Percentiles rank a stretch among this genome's conserved stretches.
These are phyloP conservation scores for Amesomyces nigricolor DNA, from an alignment of 2,329 filamentous ascomycete genomes.

Conservation along the genomic window DNA sequence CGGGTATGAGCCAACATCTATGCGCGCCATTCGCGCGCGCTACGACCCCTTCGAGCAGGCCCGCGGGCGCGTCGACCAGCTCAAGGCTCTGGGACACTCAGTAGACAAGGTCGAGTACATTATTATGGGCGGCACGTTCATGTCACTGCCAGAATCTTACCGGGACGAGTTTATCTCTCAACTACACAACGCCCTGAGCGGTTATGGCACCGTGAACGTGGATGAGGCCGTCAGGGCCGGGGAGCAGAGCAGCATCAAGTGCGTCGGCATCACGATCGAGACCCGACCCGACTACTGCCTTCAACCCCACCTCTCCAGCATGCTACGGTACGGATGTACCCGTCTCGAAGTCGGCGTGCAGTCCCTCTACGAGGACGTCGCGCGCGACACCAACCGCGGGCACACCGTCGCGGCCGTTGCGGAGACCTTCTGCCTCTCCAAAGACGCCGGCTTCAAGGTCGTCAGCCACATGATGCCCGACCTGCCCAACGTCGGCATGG, in stretches of 20 bases:
- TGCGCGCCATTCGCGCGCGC: constrained; percentile 92
- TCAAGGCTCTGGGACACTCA: constrained; percentile 90
- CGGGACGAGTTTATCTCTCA: constrained; percentile 91
- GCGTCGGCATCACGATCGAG: constrained; percentile 97
- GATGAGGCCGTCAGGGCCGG: constrained; percentile 92
- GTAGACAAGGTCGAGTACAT: constrained; percentile 99
- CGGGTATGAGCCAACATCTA: constrained; percentile 95
- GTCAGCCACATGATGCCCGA: constrained; percentile 99
- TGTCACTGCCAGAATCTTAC: constrained; percentile 88
- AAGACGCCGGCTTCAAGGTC: constrained; percentile 97
- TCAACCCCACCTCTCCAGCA: constrained; percentile 88
- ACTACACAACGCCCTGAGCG: constrained; percentile 92
- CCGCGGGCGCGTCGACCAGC: constrained; percentile 89
- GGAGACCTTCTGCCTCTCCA: constrained; percentile 94
- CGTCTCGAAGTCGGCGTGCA: constrained; percentile 92
- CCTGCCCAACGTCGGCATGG: constrained; percentile 95
- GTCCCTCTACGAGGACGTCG: constrained; percentile 94
- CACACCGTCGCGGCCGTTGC: constrained; percentile 94
- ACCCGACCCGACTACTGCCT: constrained; percentile 95
- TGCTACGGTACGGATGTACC: constrained; percentile 97
- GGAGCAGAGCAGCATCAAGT: constrained; percentile 96
- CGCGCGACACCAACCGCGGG: constrained; percentile 93
- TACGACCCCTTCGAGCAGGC: constrained; percentile 99
- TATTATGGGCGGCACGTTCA: constrained; percentile 99
- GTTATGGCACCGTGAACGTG: constrained; percentile 89